Conservation (phyloP, 1,139 yeast genomes). For the Scheffersomyces parashehatae region DNA sequence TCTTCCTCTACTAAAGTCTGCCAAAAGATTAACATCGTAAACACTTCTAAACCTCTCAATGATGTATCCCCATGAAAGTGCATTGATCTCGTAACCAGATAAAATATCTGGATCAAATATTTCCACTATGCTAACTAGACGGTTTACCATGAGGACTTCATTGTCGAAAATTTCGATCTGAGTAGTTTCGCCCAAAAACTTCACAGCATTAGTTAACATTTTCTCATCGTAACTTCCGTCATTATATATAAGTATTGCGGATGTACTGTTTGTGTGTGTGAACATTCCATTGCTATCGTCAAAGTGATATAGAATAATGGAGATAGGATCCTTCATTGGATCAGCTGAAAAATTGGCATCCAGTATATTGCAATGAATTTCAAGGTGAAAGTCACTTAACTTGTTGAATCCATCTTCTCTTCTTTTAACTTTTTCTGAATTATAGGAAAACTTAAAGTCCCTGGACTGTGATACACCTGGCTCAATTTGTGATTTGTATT, state of each 20-base stretch:
- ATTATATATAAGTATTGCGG: conserved; percentile 33
- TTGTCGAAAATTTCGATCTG: conserved; percentile 34
- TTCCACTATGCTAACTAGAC: conserved; percentile 57
- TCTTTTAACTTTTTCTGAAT: conserved; percentile 31
- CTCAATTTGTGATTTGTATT: conserved; percentile 51
- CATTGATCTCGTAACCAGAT: conserved; percentile 81
- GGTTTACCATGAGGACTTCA: conserved; percentile 59
- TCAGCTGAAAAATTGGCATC: conserved; percentile 54
- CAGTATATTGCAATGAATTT: conserved; percentile 62
- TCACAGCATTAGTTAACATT: conserved; percentile 6
- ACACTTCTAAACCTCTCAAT: conserved; percentile 59
- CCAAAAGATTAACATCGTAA: conserved; percentile 54
- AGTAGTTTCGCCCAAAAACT: conserved; percentile 4
- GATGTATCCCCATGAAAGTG: conserved; percentile 86
- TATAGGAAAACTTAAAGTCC: conserved; percentile 35
- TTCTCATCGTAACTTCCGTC: conserved; percentile 3
- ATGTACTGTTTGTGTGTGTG: conserved; percentile 9
- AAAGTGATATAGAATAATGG: conserved; percentile 63
- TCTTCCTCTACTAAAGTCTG: conserved; percentile 44
- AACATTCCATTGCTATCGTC: conserved; percentile 45
- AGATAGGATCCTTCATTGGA: conserved; percentile 60
- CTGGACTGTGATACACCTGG: conserved; percentile 42
- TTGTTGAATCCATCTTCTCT: conserved; percentile 48
- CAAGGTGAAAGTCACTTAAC: conserved; percentile 61
- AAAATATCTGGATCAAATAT: conserved; percentile 82